Evolutionary conservation across 306 rosid species (phyloP).

Genomic region (Medicago arabica): DNA sequence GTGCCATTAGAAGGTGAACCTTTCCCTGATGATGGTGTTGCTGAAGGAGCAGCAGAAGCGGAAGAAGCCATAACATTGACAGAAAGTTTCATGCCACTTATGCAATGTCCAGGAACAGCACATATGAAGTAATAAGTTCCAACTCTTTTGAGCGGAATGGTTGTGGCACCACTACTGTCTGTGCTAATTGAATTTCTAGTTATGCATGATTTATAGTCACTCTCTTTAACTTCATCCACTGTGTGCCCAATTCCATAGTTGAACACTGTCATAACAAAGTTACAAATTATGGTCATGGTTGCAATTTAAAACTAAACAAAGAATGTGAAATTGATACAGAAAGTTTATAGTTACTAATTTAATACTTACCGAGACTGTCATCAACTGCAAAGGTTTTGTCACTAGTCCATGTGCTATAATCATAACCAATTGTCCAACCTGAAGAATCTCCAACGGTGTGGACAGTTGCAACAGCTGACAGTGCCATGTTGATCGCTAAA

Average conservation of each 20-base stretch:
- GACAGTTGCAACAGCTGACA: conserved; percentile 60
- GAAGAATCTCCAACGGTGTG: conserved; percentile 78
- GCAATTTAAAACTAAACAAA: background rate
- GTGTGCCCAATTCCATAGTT: conserved; percentile 81
- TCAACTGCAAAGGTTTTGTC: conserved; percentile 73
- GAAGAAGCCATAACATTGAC: conserved; percentile 43
- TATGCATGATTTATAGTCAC: conserved; percentile 77
- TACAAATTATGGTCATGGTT: too few species aligned
- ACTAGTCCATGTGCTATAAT: conserved; percentile 78
- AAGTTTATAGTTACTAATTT: conserved; percentile 17
- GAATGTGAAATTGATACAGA: background rate
- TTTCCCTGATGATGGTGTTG: conserved; percentile 22
- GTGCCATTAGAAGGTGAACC: conserved; percentile 45
- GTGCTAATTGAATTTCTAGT: conserved; percentile 64
- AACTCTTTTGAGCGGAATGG: conserved; percentile 65
- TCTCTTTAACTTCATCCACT: conserved; percentile 75
- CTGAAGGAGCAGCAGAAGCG: conserved; percentile 36
- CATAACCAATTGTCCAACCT: conserved; percentile 73
- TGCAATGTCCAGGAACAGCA: conserved; percentile 66
- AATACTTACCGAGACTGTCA: conserved; percentile 68
- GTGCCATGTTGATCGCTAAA: conserved; percentile 51
- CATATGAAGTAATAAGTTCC: conserved; percentile 88
- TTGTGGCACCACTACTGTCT: conserved; percentile 78
- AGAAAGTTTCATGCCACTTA: conserved; percentile 86
- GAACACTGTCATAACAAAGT: conserved; percentile 55